Percentiles rank a stretch among this genome's conserved stretches.
Conservation (phyloP, 208 protist genomes). For the Strigomonas culicis region DNA sequence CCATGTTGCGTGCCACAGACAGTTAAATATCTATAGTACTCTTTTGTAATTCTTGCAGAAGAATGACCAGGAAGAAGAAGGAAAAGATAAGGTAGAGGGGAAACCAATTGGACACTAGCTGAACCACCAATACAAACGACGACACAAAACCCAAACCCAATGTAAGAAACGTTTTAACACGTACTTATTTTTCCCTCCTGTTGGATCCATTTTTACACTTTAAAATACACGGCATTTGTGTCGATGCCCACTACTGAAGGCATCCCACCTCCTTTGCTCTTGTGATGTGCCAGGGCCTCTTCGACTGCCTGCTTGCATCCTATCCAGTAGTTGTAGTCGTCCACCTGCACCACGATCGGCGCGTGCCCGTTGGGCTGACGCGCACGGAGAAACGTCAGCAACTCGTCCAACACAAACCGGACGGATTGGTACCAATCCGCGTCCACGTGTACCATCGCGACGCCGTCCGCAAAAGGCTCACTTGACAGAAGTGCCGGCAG, state of each 20-base stretch:
- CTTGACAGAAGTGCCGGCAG: constrained; percentile 41
- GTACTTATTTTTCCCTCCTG: no score
- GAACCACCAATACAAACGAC: no score
- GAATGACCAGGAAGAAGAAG: no score
- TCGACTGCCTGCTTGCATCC: constrained; percentile 62
- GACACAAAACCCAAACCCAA: no score
- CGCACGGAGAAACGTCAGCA: constrained; percentile 8
- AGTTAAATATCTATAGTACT: no score
- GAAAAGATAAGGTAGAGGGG: no score
- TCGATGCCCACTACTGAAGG: neutral
- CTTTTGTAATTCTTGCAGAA: no score
- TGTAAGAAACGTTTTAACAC: no score
- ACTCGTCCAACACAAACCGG: constrained; percentile 30
- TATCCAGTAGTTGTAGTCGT: constrained; percentile 84
- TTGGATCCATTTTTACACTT: no score
- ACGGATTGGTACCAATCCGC: constrained; percentile 83
- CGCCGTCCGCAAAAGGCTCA: constrained; percentile 18
- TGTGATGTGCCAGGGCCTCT: constrained; percentile 24
- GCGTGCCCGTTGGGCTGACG: neutral
- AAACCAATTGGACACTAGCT: no score
- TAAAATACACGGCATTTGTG: constrained; percentile 1
- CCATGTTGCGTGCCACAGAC: constrained; percentile 12
- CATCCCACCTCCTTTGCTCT: neutral
- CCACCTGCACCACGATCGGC: constrained; percentile 58
- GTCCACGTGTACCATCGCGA: constrained; percentile 69